Evolutionary conservation across 2,329 filamentous ascomycete species (phyloP).

Genomic region (Calonectria leucothoes): DNA sequence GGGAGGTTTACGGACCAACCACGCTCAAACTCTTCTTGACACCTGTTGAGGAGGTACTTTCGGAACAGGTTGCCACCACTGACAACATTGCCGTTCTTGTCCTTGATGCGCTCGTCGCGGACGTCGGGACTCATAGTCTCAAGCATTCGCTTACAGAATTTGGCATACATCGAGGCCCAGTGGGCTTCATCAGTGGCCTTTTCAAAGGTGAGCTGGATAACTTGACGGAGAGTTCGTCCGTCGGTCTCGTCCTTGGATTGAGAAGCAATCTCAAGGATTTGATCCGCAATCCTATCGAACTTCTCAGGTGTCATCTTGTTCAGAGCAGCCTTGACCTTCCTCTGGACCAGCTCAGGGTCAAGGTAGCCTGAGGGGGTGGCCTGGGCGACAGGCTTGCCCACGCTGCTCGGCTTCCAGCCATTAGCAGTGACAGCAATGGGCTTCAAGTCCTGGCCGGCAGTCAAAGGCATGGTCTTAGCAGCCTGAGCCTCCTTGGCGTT

Average conservation of each 20-base stretch:
- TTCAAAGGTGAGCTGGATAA: slow-evolving; percentile 98
- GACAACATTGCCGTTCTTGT: slow-evolving; percentile 89
- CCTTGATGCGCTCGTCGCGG: slow-evolving; percentile 92
- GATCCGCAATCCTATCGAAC: slow-evolving; percentile 93
- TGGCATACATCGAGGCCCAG: slow-evolving; percentile 99
- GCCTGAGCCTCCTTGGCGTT: slow-evolving; percentile 73
- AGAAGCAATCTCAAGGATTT: slow-evolving; percentile 90
- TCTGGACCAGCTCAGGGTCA: slow-evolving; percentile 93
- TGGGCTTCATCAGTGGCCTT: slow-evolving; percentile 98
- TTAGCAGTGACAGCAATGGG: slow-evolving; percentile 77
- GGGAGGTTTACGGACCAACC: slow-evolving; percentile 95
- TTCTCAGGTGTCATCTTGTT: slow-evolving; percentile 99
- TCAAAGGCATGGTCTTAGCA: slow-evolving; percentile 92
- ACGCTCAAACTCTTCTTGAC: slow-evolving; percentile 98
- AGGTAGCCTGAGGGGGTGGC: slow-evolving; percentile 67
- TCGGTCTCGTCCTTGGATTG: slow-evolving; percentile 97
- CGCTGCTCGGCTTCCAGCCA: slow-evolving; percentile 90
- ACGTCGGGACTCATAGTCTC: slow-evolving; percentile 95
- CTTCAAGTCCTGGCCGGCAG: slow-evolving; percentile 83
- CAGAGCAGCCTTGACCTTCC: slow-evolving; percentile 97
- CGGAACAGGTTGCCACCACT: slow-evolving; percentile 95
- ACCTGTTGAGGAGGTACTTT: slow-evolving; percentile 98
- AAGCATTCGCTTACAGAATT: slow-evolving; percentile 97
- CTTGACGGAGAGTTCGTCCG: slow-evolving; percentile 93
- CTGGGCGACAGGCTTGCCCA: slow-evolving; percentile 60